These are phyloP conservation scores for Parmales sp. DNA, from an alignment of 108 stramenopile species.

Conservation along the genomic window DNA sequence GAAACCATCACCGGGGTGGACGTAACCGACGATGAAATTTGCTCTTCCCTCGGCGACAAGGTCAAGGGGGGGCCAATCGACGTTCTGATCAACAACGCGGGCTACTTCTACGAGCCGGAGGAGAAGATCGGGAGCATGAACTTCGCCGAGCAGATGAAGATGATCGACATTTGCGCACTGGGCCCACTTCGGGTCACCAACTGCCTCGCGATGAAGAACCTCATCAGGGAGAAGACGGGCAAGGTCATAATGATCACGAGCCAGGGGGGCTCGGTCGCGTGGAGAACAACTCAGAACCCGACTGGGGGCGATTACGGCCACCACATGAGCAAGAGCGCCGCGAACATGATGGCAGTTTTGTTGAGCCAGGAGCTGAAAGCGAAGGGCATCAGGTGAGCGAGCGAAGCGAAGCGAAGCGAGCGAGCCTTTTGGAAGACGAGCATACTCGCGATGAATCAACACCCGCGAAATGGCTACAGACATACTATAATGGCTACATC, in stretches of 20 bases:
- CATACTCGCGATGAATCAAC: too few relatives aligned
- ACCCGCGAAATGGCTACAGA: too few relatives aligned
- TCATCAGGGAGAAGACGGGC: slow-evolving; percentile 28
- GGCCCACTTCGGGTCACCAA: slow-evolving; percentile 48
- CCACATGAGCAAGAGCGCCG: slow-evolving; percentile 60
- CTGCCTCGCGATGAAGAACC: slow-evolving; percentile 23
- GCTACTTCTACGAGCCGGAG: slow-evolving; percentile 45
- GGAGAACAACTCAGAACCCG: slow-evolving; percentile 38
- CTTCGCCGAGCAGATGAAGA: slow-evolving; percentile 45
- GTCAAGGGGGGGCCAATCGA: slow-evolving; percentile 38
- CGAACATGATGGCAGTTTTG: slow-evolving; percentile 58
- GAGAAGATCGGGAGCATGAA: slow-evolving; percentile 39
- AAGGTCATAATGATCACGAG: slow-evolving; percentile 51
- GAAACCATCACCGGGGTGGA: slow-evolving; percentile 39
- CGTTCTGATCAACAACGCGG: slow-evolving; percentile 50
- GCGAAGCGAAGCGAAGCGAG: too few relatives aligned
- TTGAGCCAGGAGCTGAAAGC: slow-evolving; percentile 45
- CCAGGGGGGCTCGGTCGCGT: slow-evolving; percentile 47
- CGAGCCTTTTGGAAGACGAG: too few relatives aligned
- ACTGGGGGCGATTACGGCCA: slow-evolving; percentile 31
- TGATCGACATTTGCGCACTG: slow-evolving; percentile 54
- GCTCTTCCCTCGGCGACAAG: slow-evolving; percentile 21
- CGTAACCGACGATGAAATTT: slow-evolving; percentile 34
- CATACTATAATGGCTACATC: too few relatives aligned
- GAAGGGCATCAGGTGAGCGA: slow-evolving; percentile 33